Base-by-base conservation (phyloP, 495 filamentous ascomycete genomes). In the Geoglossum glabrum region DNA sequence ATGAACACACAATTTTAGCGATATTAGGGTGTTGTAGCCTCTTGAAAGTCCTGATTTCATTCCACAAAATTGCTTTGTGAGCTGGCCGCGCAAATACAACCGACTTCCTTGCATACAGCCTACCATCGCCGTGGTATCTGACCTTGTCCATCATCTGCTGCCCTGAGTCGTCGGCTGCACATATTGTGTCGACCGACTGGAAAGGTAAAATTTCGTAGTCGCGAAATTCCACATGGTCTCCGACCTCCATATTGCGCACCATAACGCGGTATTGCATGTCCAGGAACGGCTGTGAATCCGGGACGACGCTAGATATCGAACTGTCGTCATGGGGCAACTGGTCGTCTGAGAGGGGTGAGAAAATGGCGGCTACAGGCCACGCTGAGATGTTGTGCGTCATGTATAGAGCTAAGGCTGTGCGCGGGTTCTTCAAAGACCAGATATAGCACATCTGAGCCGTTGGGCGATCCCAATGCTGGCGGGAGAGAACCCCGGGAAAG, bases 401-500 rank as follows among this genome's bases (percentile, higher is more conserved):
- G 40, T 57, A 57, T 23, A 57, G 55, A 3, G 38, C 30, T 25
- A 57, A 19, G 27, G 55, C 55, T 15, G 55, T 57, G 19, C 55
- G 31, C 11, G 55, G 55, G 19, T 57, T 57, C 38, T 47, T 40
- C 25, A 57, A 34, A 8, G 55, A 31, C 55, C 55, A 57, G 25
- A 57, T 57, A 38, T 57, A 57, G 55, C 55, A 57, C 27, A 57
- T 57, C 21, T 57, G 55, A 11, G 55, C 55, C 30, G 55, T 57
- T 3, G 55, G 34, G 8, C 55, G 55, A 23, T 57, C 55, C 55
- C 55, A 57, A 21, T 43, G 30, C 38, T 57, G 55, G 19, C 55
- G 31, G 6, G 33, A 43, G 7, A 57, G 55, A 36, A 57, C 7
- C 26, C 34, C 26, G 11, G 55, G 55, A 25, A 57, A 57, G 13